phyloP scores from a whole-genome alignment of 805 yeast species.

The Saccharomycopsis selenospora region DNA sequence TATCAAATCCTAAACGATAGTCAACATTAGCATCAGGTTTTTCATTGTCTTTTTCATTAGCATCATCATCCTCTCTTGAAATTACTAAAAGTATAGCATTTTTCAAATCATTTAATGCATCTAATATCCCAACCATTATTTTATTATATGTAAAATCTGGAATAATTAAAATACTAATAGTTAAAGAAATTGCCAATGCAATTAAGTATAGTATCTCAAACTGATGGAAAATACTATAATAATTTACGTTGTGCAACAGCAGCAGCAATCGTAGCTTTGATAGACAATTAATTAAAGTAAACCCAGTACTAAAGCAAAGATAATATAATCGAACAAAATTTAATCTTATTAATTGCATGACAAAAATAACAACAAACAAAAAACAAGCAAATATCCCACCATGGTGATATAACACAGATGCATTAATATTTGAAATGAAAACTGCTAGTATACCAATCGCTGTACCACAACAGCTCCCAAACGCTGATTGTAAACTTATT shows the following conservation, averaged over 20 bases:
- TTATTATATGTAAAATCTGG: constrained; percentile 5
- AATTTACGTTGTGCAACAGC: background rate
- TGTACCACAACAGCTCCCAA: constrained; percentile 36
- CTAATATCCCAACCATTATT: background rate
- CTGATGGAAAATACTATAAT: constrained; percentile 35
- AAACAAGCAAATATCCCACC: constrained; percentile 42
- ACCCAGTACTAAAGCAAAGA: constrained; percentile 30
- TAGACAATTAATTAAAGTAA: constrained; percentile 31
- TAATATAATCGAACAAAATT: constrained; percentile 36
- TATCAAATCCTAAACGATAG: background rate
- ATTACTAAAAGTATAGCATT: background rate
- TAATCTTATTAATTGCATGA: constrained; percentile 37
- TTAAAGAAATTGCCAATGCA: constrained; percentile 3
- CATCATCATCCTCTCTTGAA: background rate
- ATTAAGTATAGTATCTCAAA: constrained; percentile 21
- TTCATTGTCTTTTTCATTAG: background rate
- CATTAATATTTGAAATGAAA: constrained; percentile 35
- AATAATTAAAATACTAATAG: background rate
- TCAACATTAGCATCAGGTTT: background rate
- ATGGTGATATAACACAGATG: constrained; percentile 34
- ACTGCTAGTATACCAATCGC: constrained; percentile 41
- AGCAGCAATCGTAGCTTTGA: background rate
- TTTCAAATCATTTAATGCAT: constrained; percentile 2
- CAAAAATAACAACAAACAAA: constrained; percentile 31
- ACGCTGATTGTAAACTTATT: constrained; percentile 33